Evolutionary conservation across 768 basidiomycete species (phyloP).

Genomic region (Leccinum broughii): DNA sequence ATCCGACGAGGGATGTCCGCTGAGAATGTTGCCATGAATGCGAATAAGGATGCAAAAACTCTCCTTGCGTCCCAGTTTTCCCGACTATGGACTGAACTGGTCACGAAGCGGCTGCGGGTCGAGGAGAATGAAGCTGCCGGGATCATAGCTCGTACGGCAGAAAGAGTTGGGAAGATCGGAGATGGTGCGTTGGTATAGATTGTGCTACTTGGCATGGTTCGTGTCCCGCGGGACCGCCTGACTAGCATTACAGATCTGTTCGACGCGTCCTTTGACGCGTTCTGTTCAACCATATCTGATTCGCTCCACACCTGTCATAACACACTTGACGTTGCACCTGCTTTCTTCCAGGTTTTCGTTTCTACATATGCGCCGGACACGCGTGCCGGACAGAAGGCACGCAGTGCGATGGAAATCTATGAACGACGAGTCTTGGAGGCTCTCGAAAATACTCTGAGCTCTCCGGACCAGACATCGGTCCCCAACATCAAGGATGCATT

Average conservation of each 20-base stretch:
- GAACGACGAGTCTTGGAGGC: slow-evolving; percentile 25
- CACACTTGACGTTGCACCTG: slow-evolving; percentile 38
- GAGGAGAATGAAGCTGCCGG: slow-evolving; percentile 45
- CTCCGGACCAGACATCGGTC: slow-evolving; percentile 1
- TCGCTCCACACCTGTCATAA: neutral
- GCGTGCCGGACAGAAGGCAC: slow-evolving; percentile 15
- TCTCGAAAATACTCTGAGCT: slow-evolving; percentile 16
- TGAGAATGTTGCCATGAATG: slow-evolving; percentile 6
- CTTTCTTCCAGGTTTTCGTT: slow-evolving; percentile 46
- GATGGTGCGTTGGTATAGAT: slow-evolving; percentile 39
- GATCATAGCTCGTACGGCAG: slow-evolving; percentile 48
- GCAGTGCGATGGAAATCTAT: slow-evolving; percentile 18
- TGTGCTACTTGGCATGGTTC: slow-evolving; percentile 15
- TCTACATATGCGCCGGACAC: slow-evolving; percentile 34
- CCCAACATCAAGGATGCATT: slow-evolving; percentile 24
- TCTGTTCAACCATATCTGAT: slow-evolving; percentile 30
- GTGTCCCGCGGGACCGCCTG: slow-evolving; percentile 25
- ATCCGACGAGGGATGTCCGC: slow-evolving; percentile 30
- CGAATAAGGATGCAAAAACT: slow-evolving; percentile 4
- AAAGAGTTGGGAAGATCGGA: slow-evolving; percentile 40
- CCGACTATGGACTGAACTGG: slow-evolving; percentile 51
- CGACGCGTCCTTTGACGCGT: slow-evolving; percentile 46
- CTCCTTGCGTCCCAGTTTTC: slow-evolving; percentile 49
- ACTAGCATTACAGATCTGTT: slow-evolving; percentile 42
- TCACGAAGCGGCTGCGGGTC: slow-evolving; percentile 45